Evolutionary conservation across 2,329 filamentous ascomycete species (phyloP), one percentile per base, ranked within the genome.

Genomic region (Cercospora sp.): DNA sequence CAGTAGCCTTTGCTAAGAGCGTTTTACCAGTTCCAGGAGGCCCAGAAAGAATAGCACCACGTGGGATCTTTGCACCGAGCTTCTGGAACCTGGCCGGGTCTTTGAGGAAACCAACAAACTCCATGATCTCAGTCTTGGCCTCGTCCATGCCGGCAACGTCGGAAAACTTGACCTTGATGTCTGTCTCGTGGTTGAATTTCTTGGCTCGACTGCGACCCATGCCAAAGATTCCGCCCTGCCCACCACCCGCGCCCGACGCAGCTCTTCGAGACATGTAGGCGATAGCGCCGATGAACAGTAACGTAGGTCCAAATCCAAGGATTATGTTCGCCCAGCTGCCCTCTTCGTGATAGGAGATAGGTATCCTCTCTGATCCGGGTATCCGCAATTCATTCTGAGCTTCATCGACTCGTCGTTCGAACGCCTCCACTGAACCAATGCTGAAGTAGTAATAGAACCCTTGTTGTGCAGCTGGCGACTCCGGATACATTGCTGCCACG

Each of bases 21-120:
- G 95, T 99, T 84, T 99, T 99, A 89, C 95, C 95, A 59, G 95
- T 99, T 85, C 95, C 95, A 2, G 95, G 95, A 63, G 95, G 95
- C n/a, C 95, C 95, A 69, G 94, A 96, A 30, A 99, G 87, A 79
- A 99, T 97, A 60, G 95, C 95, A 77, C 95, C 95, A 71, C 95
- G 92, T 43, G 95, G 95, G 63, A 99, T 99, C 85, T 99, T 99
- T 70, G 95, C 95, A 75, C 95, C 95, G 18, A 99, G 88, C 80
- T 91, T 92, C 82, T 97, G 90, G 82, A 97, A 99, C 72, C 91
- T 90, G 75, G 93, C 91, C 0, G 95, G 95, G 76, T 95, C 91
- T 84, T 97, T 94, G 71, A 99, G 82, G 85, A 99, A 99, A 79
- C 91, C 94, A 74, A 99, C 95, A 76, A 99, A 99, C 81, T 99